A percentile compares a stretch with the other conserved stretches of the same genome.
These are phyloP conservation scores for Pseudogymnoascus sp. DNA, from an alignment of 2,329 filamentous ascomycete species.

Conservation along the genomic window DNA sequence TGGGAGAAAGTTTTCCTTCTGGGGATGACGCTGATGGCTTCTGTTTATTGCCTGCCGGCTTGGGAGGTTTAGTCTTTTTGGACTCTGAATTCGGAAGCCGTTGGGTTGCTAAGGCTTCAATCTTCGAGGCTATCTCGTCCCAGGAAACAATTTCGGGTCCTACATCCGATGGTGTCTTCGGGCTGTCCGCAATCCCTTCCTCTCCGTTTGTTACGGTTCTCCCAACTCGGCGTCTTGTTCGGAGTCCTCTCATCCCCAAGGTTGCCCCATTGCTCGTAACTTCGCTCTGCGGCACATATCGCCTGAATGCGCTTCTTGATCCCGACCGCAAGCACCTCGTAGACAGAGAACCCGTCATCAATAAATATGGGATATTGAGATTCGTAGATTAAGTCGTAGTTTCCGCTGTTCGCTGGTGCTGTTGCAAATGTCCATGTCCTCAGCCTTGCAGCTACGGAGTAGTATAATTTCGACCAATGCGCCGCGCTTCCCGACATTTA, in stretches of 20 bases:
- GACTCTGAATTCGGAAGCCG: neutral
- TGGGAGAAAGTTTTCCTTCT: neutral
- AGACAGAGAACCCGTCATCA: neutral
- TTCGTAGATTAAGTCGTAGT: neutral
- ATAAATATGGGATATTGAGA: neutral
- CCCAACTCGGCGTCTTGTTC: constrained; percentile 2
- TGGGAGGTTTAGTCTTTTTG: neutral
- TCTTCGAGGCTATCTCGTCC: constrained; percentile 5
- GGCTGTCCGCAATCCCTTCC: neutral
- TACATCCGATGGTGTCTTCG: neutral
- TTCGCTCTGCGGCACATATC: neutral
- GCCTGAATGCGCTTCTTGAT: neutral
- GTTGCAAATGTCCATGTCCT: neutral
- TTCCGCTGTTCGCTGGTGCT: neutral
- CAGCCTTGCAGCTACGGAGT: neutral
- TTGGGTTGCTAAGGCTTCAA: constrained; percentile 2
- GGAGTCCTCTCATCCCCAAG: constrained; percentile 1
- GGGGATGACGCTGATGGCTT: neutral
- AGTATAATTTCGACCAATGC: neutral
- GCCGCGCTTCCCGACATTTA: neutral
- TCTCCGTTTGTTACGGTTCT: neutral
- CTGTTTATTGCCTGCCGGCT: neutral
- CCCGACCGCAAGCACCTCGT: neutral
- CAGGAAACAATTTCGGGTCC: constrained; percentile 1
- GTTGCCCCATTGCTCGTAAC: neutral